Base-by-base conservation (phyloP, 805 yeast genomes). In the Wickerhamiella allomyrinae region DNA sequence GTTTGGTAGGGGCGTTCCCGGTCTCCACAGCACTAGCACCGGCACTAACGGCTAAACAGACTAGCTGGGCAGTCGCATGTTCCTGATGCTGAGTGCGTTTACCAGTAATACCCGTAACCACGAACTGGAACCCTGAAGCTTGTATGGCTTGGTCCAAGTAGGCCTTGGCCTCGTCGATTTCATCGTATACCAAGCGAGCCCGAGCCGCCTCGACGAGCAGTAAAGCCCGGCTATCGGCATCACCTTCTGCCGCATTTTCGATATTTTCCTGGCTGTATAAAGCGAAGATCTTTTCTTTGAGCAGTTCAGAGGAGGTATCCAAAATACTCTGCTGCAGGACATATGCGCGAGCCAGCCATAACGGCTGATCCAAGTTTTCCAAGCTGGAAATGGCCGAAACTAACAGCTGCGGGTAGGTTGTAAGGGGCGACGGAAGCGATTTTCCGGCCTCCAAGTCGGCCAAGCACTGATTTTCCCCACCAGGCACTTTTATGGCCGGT, bases 51-150 rank as follows among this genome's bases (percentile, higher is more conserved):
- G 97, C 97, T 17, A 89, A 61, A 20, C 85, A 73, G 13, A 87
- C 71, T 46, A 89, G 69, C 31, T 84, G 75, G 0, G 95, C 72
- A 20, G 79, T 72, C n/a, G 77, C 74, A 25, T 66, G 69, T 38
- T 69, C 69, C 61, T 89, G 97, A 57, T 66, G 83, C 58, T 82
- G 82, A 3, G 97, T 89, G 55, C 91, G 69, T 56, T 77, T 79
- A 8, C 95, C 95, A 51, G 77, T 77, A 43, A 91, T 82, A 50
- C 97, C 97, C 1, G 96, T 81, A 37, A 89, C 62, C 0, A 78
- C 71, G 49, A 78, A 71, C 0, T 86, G 74, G 9, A 79, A 55
- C 11, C 70, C 68, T 35, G 74, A 70, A 2, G 77, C 83, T 46
- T 69, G 70, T 24, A 46, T 45, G 3, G 59, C 63, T 13, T 34